Evolutionary conservation across 768 basidiomycete genomes (phyloP), one percentile per base, ranked within the genome.

Genomic region (Agaricus subrufescens): DNA sequence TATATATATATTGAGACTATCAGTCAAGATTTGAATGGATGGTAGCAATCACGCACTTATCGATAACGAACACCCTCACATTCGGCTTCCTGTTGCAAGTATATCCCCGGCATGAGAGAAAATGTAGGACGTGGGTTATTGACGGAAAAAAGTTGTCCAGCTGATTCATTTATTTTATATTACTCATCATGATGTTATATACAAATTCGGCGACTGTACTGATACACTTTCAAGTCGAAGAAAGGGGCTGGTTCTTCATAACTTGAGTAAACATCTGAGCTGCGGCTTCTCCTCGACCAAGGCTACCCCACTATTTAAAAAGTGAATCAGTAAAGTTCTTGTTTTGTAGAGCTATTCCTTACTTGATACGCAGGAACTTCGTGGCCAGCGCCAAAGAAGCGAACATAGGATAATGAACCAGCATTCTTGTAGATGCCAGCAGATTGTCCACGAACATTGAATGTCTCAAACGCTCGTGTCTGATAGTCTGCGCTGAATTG

Each of bases 401-500:
- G 73, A 12, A 84, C 63, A 58, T 83, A 84, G 9, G 82, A 81
- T 64, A 76, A 72, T 1, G 71, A 79, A 11, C 82, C 83, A 4
- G 83, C 81, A 55, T 81, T 83, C 70, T 85, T 85, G 69, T 70
- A 82, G 31, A 78, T 65, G 2, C 82, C 84, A 4, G 83, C 70
- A 2, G 65, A 55, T 54, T 77, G 71, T 0, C 83, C 83, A 1
- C 70, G 63, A 15, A 85, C 83, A 0, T 71, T 82, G 66, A 73
- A 84, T 46, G 72, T 72, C 10, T 72, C 59, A 64, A 82, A 83
- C 0, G 61, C 23, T 61, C 80, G 77, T 44, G 68, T 50, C 42
- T 75, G 67, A 62, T 73, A 83, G 26, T 68, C 23, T 0, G 73
- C 15, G 3, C 71, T 74, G 65, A 79, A 79, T 56, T 73, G 64